phyloP scores from a whole-genome alignment of 2,329 filamentous ascomycete species.

The Exophiala aquamarina region DNA sequence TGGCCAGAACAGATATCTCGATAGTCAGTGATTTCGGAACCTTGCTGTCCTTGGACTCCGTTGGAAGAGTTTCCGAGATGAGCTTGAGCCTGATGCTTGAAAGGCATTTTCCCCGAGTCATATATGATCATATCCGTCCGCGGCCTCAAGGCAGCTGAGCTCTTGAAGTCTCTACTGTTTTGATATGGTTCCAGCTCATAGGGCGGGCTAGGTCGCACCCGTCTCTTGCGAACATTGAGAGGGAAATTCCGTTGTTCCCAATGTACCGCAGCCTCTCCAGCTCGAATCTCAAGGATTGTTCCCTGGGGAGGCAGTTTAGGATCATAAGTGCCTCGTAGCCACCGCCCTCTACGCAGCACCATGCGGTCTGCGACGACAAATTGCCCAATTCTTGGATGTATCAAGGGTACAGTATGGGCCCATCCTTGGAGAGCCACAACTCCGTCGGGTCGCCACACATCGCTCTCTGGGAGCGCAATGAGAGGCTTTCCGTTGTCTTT shows the following conservation, averaged over 20 bases:
- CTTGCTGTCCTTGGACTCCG: background rate
- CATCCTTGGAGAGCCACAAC: conserved; percentile 17
- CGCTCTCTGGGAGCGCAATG: conserved; percentile 24
- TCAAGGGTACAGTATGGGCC: conserved; percentile 16
- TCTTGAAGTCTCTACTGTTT: conserved; percentile 24
- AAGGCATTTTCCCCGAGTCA: conserved; percentile 28
- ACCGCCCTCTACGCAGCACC: conserved; percentile 52
- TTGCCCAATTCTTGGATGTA: conserved; percentile 36
- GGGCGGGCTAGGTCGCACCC: conserved; percentile 23
- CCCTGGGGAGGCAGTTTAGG: conserved; percentile 49
- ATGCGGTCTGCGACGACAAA: conserved; percentile 52
- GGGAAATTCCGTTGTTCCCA: conserved; percentile 40
- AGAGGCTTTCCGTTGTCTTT: conserved; percentile 27
- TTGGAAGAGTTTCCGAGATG: background rate
- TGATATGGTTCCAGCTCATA: conserved; percentile 20
- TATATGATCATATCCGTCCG: conserved; percentile 18
- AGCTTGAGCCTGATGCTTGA: background rate
- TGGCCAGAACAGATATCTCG: conserved; percentile 9
- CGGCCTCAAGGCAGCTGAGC: conserved; percentile 24
- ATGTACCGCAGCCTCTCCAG: conserved; percentile 47
- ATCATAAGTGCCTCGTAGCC: conserved; percentile 54
- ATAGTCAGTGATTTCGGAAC: background rate
- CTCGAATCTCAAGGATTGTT: conserved; percentile 52
- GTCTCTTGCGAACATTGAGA: too few relatives aligned
- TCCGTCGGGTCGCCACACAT: conserved; percentile 16